These are phyloP conservation scores for Calcarisporium arbuscula DNA, from an alignment of 2,329 filamentous ascomycete genomes.

Conservation along the genomic window DNA sequence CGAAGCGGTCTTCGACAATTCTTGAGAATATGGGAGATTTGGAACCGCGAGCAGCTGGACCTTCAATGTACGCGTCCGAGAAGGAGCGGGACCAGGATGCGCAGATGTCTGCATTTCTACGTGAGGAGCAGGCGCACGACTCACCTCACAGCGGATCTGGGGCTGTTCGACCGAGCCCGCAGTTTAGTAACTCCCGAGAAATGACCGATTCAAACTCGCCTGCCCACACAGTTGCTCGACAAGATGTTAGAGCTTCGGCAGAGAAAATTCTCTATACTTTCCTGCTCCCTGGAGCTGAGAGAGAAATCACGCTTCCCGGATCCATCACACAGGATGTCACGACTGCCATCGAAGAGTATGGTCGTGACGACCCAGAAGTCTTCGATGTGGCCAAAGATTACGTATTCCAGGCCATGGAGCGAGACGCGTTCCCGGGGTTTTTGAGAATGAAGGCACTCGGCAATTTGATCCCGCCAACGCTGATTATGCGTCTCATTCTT, in stretches of 20 bases:
- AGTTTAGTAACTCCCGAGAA: slow-evolving; percentile 55
- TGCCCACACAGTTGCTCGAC: slow-evolving; percentile 73
- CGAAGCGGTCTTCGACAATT: slow-evolving; percentile 77
- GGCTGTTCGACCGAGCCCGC: slow-evolving; percentile 41
- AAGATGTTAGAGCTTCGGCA: slow-evolving; percentile 86
- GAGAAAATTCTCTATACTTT: slow-evolving; percentile 99
- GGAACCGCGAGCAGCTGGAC: slow-evolving; percentile 51
- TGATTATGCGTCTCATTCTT: slow-evolving; percentile 77
- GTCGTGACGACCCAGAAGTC: slow-evolving; percentile 91
- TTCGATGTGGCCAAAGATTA: slow-evolving; percentile 98
- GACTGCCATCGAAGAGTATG: slow-evolving; percentile 79
- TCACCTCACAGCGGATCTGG: slow-evolving; percentile 45
- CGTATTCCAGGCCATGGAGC: slow-evolving; percentile 98
- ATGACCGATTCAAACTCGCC: slow-evolving; percentile 75
- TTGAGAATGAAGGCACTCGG: slow-evolving; percentile 90
- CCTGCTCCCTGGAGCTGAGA: slow-evolving; percentile 86
- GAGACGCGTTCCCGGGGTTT: slow-evolving; percentile 97
- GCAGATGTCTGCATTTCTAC: slow-evolving; percentile 83
- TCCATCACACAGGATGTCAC: slow-evolving; percentile 83
- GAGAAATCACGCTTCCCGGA: slow-evolving; percentile 89
- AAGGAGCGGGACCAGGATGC: slow-evolving; percentile 78
- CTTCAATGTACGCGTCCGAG: slow-evolving; percentile 57
- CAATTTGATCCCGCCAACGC: slow-evolving; percentile 86
- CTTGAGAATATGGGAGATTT: slow-evolving; percentile 69
- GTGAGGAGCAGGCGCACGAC: slow-evolving; percentile 56